Evolutionary conservation across 179 eudicot genomes (phyloP).

Genomic region (Gypsophila paniculata): DNA sequence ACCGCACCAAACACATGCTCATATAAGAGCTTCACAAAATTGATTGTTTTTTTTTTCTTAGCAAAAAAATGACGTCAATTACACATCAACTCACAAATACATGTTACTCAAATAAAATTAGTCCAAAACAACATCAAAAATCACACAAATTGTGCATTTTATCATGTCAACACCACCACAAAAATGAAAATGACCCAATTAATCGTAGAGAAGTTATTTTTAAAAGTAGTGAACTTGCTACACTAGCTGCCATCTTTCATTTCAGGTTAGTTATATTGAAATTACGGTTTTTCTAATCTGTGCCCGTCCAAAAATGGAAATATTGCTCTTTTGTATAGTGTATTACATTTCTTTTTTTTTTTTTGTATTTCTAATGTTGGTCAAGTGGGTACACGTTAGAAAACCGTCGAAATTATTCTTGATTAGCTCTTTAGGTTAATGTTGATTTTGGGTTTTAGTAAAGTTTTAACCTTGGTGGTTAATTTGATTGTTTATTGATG

Average conservation of each 20-base stretch:
- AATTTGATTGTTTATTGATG: too few relatives aligned
- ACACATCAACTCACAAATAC: conserved; percentile 14
- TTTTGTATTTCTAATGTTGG: too few relatives aligned
- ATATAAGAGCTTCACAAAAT: neutral
- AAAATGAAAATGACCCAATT: neutral
- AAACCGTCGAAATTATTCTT: too few relatives aligned
- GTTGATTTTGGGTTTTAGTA: neutral
- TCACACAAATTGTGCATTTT: conserved; percentile 10
- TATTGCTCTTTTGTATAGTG: too few relatives aligned
- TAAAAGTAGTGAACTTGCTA: conserved; percentile 70
- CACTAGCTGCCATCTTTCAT: conserved; percentile 68
- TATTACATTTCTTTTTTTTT: too few relatives aligned
- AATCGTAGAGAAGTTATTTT: conserved; percentile 54
- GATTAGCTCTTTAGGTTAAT: neutral
- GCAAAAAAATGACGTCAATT: conserved; percentile 25
- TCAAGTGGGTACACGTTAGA: too few relatives aligned
- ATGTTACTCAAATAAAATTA: neutral
- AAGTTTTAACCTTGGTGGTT: too few relatives aligned
- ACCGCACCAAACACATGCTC: neutral
- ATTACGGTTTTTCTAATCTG: too few relatives aligned
- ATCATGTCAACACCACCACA: conserved; percentile 24
- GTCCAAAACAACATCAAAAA: neutral
- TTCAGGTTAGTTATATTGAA: conserved; percentile 43
- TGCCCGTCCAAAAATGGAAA: too few relatives aligned
- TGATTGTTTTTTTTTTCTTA: neutral